Conservation (phyloP, 2,329 filamentous ascomycete genomes). For the Mollisiaceae sp. region DNA sequence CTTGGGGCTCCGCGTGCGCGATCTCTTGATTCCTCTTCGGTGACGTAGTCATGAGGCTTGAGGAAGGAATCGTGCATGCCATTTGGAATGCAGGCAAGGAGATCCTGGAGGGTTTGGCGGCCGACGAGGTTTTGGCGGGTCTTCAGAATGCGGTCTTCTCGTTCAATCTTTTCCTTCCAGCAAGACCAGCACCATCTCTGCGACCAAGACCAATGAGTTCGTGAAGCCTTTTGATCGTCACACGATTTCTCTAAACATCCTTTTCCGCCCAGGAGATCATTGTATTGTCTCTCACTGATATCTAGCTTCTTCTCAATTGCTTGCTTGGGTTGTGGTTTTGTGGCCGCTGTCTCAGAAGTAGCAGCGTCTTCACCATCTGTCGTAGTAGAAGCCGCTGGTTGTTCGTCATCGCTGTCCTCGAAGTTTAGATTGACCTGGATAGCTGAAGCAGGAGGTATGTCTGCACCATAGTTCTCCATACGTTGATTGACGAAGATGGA, state of each 20-base stretch:
- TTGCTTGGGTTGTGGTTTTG: not conserved
- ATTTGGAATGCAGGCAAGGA: constrained; percentile 41
- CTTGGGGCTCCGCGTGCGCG: constrained; percentile 32
- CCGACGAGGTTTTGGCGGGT: constrained; percentile 29
- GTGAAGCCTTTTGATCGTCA: constrained; percentile 34
- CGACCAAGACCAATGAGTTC: constrained; percentile 42
- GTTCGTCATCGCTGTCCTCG: not conserved
- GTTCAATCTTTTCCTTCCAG: constrained; percentile 38
- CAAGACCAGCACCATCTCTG: constrained; percentile 40
- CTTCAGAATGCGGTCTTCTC: constrained; percentile 41
- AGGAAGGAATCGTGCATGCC: constrained; percentile 41
- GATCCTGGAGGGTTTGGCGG: constrained; percentile 31
- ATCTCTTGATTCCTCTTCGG: constrained; percentile 27
- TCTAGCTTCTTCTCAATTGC: not conserved
- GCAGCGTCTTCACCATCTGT: constrained; percentile 17
- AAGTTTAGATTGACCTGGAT: not conserved
- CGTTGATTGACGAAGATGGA: constrained; percentile 41
- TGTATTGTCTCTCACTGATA: constrained; percentile 37
- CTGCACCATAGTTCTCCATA: constrained; percentile 38
- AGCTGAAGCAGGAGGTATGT: constrained; percentile 33
- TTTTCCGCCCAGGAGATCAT: constrained; percentile 39
- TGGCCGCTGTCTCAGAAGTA: not conserved
- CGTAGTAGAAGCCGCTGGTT: constrained; percentile 2
- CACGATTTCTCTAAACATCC: constrained; percentile 34
- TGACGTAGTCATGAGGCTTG: constrained; percentile 41